phyloP scores from a whole-genome alignment of 1,284 basidiomycete species.

The Athelia sp. region DNA sequence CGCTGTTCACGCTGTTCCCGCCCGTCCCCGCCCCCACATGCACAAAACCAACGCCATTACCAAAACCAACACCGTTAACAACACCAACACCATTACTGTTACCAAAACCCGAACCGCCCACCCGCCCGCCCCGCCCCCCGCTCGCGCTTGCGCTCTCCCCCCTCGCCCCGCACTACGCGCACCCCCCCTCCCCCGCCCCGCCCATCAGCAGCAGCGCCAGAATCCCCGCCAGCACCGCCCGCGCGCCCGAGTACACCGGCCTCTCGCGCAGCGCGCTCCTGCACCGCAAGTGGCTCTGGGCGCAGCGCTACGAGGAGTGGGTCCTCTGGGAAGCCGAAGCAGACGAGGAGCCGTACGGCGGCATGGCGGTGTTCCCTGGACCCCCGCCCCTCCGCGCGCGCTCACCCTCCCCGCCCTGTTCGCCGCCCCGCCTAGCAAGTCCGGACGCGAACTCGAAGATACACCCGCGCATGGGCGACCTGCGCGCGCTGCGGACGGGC shows the following conservation, averaged over 20 bases:
- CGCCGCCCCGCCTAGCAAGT: constrained; percentile 10
- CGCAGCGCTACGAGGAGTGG: constrained; percentile 45
- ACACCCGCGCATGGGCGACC: constrained; percentile 62
- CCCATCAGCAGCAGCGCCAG: too few relatives aligned
- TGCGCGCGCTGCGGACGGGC: constrained; percentile 50
- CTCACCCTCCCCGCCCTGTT: constrained; percentile 9
- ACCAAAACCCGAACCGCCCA: not conserved
- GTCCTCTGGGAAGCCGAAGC: constrained; percentile 28
- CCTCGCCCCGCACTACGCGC: not conserved
- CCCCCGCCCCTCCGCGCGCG: constrained; percentile 6
- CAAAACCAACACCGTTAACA: too few relatives aligned
- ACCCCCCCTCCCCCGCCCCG: not conserved
- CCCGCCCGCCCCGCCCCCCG: not conserved
- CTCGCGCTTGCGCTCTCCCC: not conserved
- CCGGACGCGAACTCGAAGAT: constrained; percentile 29
- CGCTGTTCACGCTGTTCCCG: not conserved
- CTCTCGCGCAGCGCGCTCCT: constrained; percentile 52
- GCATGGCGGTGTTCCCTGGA: constrained; percentile 19
- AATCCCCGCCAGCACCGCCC: constrained; percentile 27
- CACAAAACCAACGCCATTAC: not conserved
- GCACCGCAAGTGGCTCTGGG: constrained; percentile 59
- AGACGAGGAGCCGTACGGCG: constrained; percentile 22
- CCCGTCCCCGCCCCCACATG: too few relatives aligned
- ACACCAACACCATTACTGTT: not conserved
- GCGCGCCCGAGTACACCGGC: too few relatives aligned